These are phyloP conservation scores for Scortechinia acanthostroma DNA, from an alignment of 2,329 filamentous ascomycete genomes.

Conservation along the genomic window DNA sequence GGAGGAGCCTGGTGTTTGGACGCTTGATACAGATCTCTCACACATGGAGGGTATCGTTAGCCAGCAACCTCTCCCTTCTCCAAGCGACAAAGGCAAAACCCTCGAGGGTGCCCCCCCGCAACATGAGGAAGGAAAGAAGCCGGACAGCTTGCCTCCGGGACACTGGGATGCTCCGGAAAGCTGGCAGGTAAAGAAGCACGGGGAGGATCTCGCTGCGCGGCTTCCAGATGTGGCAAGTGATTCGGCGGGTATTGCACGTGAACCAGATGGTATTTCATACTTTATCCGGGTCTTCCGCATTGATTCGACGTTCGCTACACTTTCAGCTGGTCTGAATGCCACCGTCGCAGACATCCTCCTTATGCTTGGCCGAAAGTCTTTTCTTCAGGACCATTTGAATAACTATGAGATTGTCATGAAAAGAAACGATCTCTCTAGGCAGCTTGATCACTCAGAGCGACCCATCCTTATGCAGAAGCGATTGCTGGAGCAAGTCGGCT, in stretches of 20 bases:
- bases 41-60: constrained; percentile 65
- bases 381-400: constrained; percentile 63
- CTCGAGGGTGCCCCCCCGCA: constrained; percentile 20
- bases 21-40: constrained; percentile 57
- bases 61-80: constrained; percentile 39
- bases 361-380: constrained; percentile 67
- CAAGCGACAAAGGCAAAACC: constrained; percentile 16
- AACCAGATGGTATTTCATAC: constrained; percentile 46
- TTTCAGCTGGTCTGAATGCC: constrained; percentile 59
- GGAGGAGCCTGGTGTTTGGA: constrained; percentile 40
- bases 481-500: constrained; percentile 64
- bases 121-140: neutral
- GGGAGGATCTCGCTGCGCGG: constrained; percentile 35
- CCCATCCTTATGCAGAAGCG: constrained; percentile 67
- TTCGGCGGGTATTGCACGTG: constrained; percentile 14
- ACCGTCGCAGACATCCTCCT: constrained; percentile 64
- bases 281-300: constrained; percentile 68
- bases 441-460: constrained; percentile 55
- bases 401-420: constrained; percentile 72
- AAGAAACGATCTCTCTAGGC: constrained; percentile 64
- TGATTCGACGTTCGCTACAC: constrained; percentile 68
- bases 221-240: neutral
- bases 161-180: constrained; percentile 68
- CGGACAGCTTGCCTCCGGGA: neutral
- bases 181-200: constrained; percentile 58